A percentile compares a stretch with the other conserved stretches of the same genome.
Conservation (phyloP, 2,329 filamentous ascomycete species). For the Botrytis tulipae region DNA sequence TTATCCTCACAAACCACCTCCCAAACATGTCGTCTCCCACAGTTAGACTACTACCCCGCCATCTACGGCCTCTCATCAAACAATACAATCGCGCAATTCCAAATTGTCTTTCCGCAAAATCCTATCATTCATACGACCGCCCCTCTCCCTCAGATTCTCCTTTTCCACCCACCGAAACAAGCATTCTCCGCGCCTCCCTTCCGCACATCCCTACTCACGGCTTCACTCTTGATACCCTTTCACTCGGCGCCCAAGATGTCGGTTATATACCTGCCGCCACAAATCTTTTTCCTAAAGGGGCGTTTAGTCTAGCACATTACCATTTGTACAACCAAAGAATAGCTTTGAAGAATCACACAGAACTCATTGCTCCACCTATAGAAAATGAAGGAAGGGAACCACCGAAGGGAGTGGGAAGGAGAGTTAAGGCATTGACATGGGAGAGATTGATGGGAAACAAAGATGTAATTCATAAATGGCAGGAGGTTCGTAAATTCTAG, state of each 20-base stretch:
- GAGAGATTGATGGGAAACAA: constrained; percentile 73
- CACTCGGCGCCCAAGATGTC: constrained; percentile 75
- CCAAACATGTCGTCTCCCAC: constrained; percentile 9
- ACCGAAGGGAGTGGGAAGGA: constrained; percentile 53
- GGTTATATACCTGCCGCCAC: constrained; percentile 85
- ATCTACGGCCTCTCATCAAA: constrained; percentile 7
- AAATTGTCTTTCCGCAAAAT: not conserved
- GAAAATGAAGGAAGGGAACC: constrained; percentile 36
- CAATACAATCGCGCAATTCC: not conserved
- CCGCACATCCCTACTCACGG: constrained; percentile 75
- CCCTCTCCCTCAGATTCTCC: constrained; percentile 55
- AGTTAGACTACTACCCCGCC: constrained; percentile 14
- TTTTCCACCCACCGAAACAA: constrained; percentile 67
- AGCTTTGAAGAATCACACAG: constrained; percentile 45
- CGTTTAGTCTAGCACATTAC: constrained; percentile 78
- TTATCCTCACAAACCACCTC: constrained; percentile 20
- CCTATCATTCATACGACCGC: constrained; percentile 72
- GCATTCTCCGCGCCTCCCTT: constrained; percentile 80
- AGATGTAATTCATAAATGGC: constrained; percentile 73
- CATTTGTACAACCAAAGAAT: constrained; percentile 68
- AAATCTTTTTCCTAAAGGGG: constrained; percentile 75
- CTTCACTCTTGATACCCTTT: constrained; percentile 73
- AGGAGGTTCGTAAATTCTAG: constrained; percentile 62
- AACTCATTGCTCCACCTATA: constrained; percentile 41
- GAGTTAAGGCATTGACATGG: constrained; percentile 71